A percentile compares a stretch with the other conserved stretches of the same genome.
Evolutionary conservation across 306 rosid species (phyloP).

Genomic region (Corylus heterophylla): DNA sequence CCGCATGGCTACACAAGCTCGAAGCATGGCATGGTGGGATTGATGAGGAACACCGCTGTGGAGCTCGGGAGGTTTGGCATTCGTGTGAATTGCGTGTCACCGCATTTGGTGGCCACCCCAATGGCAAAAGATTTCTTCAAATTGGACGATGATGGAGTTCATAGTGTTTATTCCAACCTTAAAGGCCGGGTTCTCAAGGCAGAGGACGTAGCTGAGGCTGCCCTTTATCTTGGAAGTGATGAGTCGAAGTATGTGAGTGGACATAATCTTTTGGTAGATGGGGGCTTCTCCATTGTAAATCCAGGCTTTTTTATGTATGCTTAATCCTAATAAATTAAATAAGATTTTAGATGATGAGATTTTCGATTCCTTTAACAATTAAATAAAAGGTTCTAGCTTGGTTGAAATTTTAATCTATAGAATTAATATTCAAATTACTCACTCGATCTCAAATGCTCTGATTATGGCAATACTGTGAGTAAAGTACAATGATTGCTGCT

Average conservation of each 20-base stretch:
- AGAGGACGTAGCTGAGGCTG: slow-evolving; percentile 54
- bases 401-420: no score
- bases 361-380: no score
- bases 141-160: slow-evolving; percentile 31
- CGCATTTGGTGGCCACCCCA: slow-evolving; percentile 35
- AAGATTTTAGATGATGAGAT: no score
- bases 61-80: slow-evolving; percentile 54
- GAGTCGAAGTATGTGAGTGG: slow-evolving; percentile 57
- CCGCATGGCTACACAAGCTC: slow-evolving; percentile 46
- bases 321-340: neutral
- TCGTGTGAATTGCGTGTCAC: slow-evolving; percentile 53
- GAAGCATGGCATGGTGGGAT: slow-evolving; percentile 46
- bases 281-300: slow-evolving; percentile 36
- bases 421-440: no score
- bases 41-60: slow-evolving; percentile 36
- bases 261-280: slow-evolving; percentile 47
- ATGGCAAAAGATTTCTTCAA: slow-evolving; percentile 24
- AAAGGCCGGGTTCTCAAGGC: slow-evolving; percentile 28
- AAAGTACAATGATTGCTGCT: no score
- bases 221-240: slow-evolving; percentile 50
- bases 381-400: no score
- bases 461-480: no score
- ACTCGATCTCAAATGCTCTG: no score
- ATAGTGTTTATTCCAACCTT: slow-evolving; percentile 21
- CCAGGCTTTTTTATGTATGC: slow-evolving; percentile 23